These are phyloP conservation scores for Boechera stricta DNA, from an alignment of 345 rosid species.

Conservation along the genomic window DNA sequence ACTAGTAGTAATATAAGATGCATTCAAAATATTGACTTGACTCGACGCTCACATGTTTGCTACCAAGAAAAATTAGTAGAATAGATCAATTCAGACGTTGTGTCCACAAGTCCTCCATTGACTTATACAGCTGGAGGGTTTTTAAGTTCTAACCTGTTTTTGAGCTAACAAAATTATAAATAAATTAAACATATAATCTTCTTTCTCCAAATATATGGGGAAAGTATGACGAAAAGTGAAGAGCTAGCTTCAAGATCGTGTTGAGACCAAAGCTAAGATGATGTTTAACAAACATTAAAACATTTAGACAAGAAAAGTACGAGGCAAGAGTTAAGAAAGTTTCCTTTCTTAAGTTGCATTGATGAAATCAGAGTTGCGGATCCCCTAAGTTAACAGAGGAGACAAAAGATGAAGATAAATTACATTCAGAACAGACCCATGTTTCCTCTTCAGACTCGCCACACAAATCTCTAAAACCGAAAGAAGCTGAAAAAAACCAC, in stretches of 20 bases:
- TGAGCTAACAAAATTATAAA: neutral
- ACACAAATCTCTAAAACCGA: conserved; percentile 36
- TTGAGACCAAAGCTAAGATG: neutral
- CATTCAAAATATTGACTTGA: conserved; percentile 26
- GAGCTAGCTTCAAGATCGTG: conserved; percentile 1
- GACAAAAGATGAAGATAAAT: conserved; percentile 20
- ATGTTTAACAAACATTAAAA: neutral
- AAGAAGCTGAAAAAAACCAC: conserved; percentile 18
- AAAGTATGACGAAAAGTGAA: neutral
- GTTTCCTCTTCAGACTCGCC: conserved; percentile 29
- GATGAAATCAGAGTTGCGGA: conserved; percentile 17
- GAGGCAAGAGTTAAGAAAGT: neutral
- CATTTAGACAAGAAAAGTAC: conserved; percentile 5
- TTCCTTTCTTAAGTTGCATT: conserved; percentile 11
- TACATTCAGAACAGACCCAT: conserved; percentile 39
- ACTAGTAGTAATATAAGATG: neutral
- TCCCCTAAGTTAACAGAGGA: conserved; percentile 34
- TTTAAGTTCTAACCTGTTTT: neutral
- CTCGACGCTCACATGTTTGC: conserved; percentile 15
- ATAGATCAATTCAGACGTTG: conserved; percentile 19
- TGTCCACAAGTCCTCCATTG: neutral
- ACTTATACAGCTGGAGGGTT: conserved; percentile 1
- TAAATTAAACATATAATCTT: neutral
- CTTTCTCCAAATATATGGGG: neutral
- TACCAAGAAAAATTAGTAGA: neutral